Conservation (phyloP, 2,329 filamentous ascomycete species). For the Coniochaeta sp. region DNA sequence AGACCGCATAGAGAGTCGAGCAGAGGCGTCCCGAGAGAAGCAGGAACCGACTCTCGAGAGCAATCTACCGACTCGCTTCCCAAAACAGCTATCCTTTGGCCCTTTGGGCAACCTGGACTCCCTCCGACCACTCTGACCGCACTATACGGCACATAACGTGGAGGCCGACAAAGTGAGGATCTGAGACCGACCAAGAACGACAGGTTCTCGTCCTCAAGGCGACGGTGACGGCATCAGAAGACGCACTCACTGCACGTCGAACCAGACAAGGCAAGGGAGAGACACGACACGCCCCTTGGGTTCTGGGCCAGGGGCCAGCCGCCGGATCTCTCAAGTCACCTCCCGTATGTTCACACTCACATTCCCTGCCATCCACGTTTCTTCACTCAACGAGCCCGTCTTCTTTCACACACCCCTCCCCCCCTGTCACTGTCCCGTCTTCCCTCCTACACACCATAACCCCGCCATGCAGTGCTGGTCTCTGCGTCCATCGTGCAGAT, state of each 20-base stretch:
- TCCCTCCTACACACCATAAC: conserved; percentile 18
- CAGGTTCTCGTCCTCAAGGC: background rate
- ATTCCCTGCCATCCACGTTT: conserved; percentile 4
- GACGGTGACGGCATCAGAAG: background rate
- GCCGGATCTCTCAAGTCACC: background rate
- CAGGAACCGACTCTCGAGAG: conserved; percentile 16
- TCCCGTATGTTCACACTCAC: conserved; percentile 1
- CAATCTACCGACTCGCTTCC: conserved; percentile 19
- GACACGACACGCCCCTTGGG: background rate
- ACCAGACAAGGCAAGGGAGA: background rate
- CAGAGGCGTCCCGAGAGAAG: conserved; percentile 17
- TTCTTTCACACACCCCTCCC: background rate
- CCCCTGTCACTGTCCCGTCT: background rate
- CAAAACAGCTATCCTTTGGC: conserved; percentile 31
- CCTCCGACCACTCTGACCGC: conserved; percentile 23
- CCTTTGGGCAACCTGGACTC: conserved; percentile 27
- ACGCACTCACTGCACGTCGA: background rate
- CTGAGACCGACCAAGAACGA: background rate
- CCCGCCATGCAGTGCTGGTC: conserved; percentile 27
- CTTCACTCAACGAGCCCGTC: background rate
- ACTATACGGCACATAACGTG: conserved; percentile 23
- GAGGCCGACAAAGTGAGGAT: conserved; percentile 6
- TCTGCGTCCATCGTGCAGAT: conserved; percentile 24
- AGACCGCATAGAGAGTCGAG: conserved; percentile 26
- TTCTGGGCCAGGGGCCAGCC: conserved; percentile 2